A percentile compares a stretch with the other conserved stretches of the same genome.
Conservation (phyloP, 768 basidiomycete species). For the Psilocybe cubensis region DNA sequence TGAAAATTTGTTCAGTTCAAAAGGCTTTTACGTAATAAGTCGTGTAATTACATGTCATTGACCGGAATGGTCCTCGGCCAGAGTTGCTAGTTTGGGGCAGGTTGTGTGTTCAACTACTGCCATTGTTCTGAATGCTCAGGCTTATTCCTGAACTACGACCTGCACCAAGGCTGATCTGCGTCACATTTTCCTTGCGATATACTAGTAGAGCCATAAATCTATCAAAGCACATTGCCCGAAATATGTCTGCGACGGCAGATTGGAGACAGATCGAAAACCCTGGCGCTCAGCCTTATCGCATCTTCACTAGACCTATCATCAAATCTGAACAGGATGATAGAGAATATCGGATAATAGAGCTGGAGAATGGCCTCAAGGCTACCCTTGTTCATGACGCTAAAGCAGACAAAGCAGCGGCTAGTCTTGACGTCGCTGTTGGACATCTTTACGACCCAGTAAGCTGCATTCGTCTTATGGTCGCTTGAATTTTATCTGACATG, state of each 20-base stretch:
- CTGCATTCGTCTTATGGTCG: slow-evolving; percentile 12
- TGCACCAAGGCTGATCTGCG: not conserved
- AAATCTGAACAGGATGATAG: slow-evolving; percentile 81
- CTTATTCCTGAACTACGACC: slow-evolving; percentile 19
- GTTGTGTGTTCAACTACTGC: not conserved
- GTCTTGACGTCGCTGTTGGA: slow-evolving; percentile 93
- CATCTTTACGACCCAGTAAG: slow-evolving; percentile 91
- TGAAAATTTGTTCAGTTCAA: too few species aligned
- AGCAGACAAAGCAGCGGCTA: slow-evolving; percentile 94
- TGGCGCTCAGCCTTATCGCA: slow-evolving; percentile 20
- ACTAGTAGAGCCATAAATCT: not conserved
- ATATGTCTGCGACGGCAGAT: slow-evolving; percentile 22
- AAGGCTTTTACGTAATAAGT: not conserved
- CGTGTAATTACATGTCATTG: not conserved
- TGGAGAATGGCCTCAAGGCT: slow-evolving; percentile 91
- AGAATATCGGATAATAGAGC: slow-evolving; percentile 76
- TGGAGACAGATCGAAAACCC: slow-evolving; percentile 24
- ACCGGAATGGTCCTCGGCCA: slow-evolving; percentile 21
- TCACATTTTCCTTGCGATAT: slow-evolving; percentile 1
- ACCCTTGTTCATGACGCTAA: slow-evolving; percentile 81
- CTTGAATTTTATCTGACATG: slow-evolving; percentile 10
- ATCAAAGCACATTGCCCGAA: not conserved
- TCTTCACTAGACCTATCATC: slow-evolving; percentile 46
- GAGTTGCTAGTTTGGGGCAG: slow-evolving; percentile 5
- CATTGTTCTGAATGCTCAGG: slow-evolving; percentile 21